Percentiles rank a stretch among this genome's conserved stretches.
These are phyloP conservation scores for Xylariaceae sp. DNA, from an alignment of 2,329 filamentous ascomycete genomes.

Conservation along the genomic window DNA sequence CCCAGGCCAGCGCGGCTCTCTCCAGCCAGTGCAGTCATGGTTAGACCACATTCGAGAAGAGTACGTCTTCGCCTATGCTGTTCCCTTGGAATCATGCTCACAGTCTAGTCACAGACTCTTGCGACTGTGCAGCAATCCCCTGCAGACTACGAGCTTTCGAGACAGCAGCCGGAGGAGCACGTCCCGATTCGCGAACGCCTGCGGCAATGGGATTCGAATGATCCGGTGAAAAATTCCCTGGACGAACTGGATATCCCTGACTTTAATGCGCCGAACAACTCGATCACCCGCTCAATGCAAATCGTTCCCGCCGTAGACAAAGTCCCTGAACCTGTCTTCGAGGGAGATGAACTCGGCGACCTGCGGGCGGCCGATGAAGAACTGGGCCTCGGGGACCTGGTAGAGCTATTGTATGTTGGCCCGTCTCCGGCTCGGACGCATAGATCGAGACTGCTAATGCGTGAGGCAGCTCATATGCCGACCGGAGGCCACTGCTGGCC, in stretches of 20 bases:
- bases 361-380: constrained; percentile 24
- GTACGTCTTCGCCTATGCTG: no score
- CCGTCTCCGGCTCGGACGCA: not conserved
- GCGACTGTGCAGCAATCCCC: constrained; percentile 19
- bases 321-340: constrained; percentile 27
- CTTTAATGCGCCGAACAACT: no score
- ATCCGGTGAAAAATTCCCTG: constrained; percentile 18
- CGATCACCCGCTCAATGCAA: no score
- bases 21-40: no score
- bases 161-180: constrained; percentile 1
- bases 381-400: constrained; percentile 38
- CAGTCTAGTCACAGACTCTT: constrained; percentile 14
- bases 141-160: constrained; percentile 3
- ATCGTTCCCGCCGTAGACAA: no score
- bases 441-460: constrained; percentile 7
- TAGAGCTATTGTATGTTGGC: constrained; percentile 37
- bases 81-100: no score
- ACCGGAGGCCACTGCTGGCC: constrained; percentile 40
- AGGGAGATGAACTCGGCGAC: constrained; percentile 29
- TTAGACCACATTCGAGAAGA: no score
- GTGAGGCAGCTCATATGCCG: constrained; percentile 24
- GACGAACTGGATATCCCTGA: constrained; percentile 23
- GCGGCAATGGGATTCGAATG: constrained; percentile 32
- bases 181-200: constrained; percentile 33
- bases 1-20: no score